Evolutionary conservation across 2,329 filamentous ascomycete species (phyloP), one percentile per base, ranked within the genome.

Genomic region (Cercospora janseana): DNA sequence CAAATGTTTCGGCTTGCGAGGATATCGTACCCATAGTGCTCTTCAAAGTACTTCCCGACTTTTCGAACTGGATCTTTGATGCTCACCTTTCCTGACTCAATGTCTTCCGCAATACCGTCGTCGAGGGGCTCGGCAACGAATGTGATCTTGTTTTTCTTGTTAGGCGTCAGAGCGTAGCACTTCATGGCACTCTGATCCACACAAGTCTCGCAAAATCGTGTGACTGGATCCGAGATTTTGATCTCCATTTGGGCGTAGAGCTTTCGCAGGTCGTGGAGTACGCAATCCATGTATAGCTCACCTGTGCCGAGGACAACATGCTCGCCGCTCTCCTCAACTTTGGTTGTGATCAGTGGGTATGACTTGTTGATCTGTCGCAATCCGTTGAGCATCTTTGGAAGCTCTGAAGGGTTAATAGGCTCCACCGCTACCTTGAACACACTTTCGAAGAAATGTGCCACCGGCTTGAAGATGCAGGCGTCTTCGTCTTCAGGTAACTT

Each of bases 161-260:
- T 98, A 2, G 93, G 93, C 2, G 93, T 97, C 61, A 95, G 83
- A 16, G 93, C 92, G 69, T 96, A 98, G 73, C 93, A 98, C 72
- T 96, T 96, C 52, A 95, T 96, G 15, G 91, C 91, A 13, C 90
- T 96, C 60, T 93, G 95, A 69, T 98, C 93, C 28, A 95, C 90
- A 20, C 96, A 92, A 0, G 93, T 98, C 73, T 98, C 93, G 71
- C 90, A 96, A 77, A 98, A 98, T 40, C 93, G 81, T 12, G 93
- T 97, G 34, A 98, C 92, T 1, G 93, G 93, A 67, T 98, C 93
- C 0, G 93, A 98, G 41, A 98, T 89, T 72, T 97, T 97, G 72
- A 98, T 87, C 69, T 98, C 93, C 93, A 98, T 98, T 64, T 97
- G 92, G 10, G 93, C 91, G 66, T 96, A 98, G n/a, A 97, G 72